Percentiles rank a stretch among this genome's conserved stretches.
Evolutionary conservation across 2,329 filamentous ascomycete genomes (phyloP).

Genomic region (Aureobasidium vineae): DNA sequence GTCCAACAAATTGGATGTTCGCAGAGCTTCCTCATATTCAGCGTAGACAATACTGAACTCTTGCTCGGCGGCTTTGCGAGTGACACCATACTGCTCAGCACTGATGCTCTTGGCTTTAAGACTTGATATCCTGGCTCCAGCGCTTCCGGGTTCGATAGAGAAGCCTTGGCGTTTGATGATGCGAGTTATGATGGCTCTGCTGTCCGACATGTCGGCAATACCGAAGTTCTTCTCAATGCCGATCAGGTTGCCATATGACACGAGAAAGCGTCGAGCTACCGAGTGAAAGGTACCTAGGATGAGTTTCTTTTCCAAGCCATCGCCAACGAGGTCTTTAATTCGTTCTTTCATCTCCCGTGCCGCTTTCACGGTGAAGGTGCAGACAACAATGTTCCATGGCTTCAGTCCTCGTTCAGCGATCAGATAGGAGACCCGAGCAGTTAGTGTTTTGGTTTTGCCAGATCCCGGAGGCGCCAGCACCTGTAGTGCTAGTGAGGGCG

Average conservation of each 20-base stretch:
- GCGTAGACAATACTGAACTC: constrained; percentile 67
- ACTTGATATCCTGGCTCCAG: constrained; percentile 70
- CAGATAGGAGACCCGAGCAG: constrained; percentile 86
- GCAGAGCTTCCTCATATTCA: constrained; percentile 75
- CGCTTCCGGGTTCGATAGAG: constrained; percentile 65
- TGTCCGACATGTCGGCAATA: constrained; percentile 84
- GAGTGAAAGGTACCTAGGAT: constrained; percentile 94
- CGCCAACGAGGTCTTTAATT: constrained; percentile 76
- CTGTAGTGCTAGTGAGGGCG: constrained; percentile 58
- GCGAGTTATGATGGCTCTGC: constrained; percentile 72
- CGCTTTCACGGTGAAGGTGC: constrained; percentile 96
- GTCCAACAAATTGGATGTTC: constrained; percentile 78
- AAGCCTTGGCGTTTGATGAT: constrained; percentile 68
- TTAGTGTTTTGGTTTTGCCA: constrained; percentile 94
- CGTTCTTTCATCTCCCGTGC: constrained; percentile 90
- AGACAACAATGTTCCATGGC: constrained; percentile 88
- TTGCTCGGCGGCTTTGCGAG: constrained; percentile 50
- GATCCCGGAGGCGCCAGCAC: constrained; percentile 64
- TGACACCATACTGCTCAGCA: constrained; percentile 45
- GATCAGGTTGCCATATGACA: constrained; percentile 79
- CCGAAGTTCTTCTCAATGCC: constrained; percentile 80
- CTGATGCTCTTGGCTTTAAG: constrained; percentile 58
- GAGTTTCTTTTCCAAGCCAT: constrained; percentile 70
- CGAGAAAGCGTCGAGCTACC: constrained; percentile 80
- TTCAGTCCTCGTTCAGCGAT: constrained; percentile 68